Base-by-base conservation (phyloP, 2,329 filamentous ascomycete species). In the Calonectria ilicicola region DNA sequence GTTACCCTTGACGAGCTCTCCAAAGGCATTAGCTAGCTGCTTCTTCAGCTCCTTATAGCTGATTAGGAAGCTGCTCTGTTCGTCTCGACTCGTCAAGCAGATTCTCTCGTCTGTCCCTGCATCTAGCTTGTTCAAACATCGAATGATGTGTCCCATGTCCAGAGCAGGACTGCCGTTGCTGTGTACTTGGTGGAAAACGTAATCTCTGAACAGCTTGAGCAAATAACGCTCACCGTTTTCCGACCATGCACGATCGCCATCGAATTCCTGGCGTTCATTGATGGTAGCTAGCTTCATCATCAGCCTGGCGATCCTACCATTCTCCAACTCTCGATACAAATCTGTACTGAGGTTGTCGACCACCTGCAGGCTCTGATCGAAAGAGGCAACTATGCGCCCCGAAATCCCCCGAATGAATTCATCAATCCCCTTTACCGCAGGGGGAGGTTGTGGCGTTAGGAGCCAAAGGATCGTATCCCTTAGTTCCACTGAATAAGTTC, bases 121-220 rank as follows among this genome's bases (percentile, higher is more conserved):
- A 84, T 99, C 97, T 66, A 99, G 87, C 82, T 98, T 98, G 85
- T 97, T 98, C 77, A 99, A 85, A 80, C 93, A 96, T 29, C 90
- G 91, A 56, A 99, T 84, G 75, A 98, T 95, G 85, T 98, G 96
- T 3, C 94, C 96, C 70, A 98, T 87, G 81, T 98, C 94, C 6
- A 98, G 88, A 1, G 96, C 93, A 0, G 97, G 94, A 66, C 94
- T 93, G 17, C 95, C 95, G 70, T 95, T 92, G 35, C 91, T 90
- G 82, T 98, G 95, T 15, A 98, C 95, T 80, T 98, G 96, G 83
- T 99, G 97, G 85, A 98, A 99, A 47, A 98, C 95, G 79, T 97
- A 98, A 84, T 99, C 97, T 63, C 97, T 91, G 87, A 98, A 98
- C 10, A 99, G 89, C 85, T 98, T 98, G 75, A 99, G 88, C 81